Evolutionary conservation across 108 stramenopile genomes (phyloP).

Genomic region (Cyclotella atomus): DNA sequence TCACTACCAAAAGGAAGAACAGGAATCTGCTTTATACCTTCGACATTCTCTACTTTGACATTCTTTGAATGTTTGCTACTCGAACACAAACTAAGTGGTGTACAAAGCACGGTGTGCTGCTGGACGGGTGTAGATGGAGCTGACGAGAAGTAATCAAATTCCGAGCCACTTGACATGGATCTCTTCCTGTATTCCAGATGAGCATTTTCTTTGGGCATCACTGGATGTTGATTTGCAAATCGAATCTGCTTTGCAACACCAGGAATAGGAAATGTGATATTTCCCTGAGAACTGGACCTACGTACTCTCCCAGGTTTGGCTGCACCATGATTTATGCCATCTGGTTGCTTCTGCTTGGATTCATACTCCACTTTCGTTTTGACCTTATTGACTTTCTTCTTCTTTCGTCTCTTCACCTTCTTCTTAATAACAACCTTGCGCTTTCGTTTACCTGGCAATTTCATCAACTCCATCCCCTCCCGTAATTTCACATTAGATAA

Average conservation of each 20-base stretch:
- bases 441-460: conserved; percentile 70
- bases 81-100: conserved; percentile 20
- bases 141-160: conserved; percentile 42
- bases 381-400: conserved; percentile 20
- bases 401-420: conserved; percentile 37
- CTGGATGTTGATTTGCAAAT: not conserved
- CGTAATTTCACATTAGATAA: conserved; percentile 82
- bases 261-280: not conserved
- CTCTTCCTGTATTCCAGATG: not conserved
- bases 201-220: not conserved
- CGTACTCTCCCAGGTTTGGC: not conserved
- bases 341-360: not conserved
- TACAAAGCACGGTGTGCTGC: conserved; percentile 22
- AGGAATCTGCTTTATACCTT: not conserved
- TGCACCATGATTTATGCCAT: not conserved
- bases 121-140: conserved; percentile 36
- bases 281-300: not conserved
- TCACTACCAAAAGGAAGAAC: conserved; percentile 12
- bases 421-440: conserved; percentile 32
- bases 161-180: conserved; percentile 27
- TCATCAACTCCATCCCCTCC: conserved; percentile 74
- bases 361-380: not conserved
- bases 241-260: not conserved
- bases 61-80: not conserved
- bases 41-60: not conserved